Base-by-base conservation (phyloP, 306 rosid species). In the Begonia masoniana region DNA sequence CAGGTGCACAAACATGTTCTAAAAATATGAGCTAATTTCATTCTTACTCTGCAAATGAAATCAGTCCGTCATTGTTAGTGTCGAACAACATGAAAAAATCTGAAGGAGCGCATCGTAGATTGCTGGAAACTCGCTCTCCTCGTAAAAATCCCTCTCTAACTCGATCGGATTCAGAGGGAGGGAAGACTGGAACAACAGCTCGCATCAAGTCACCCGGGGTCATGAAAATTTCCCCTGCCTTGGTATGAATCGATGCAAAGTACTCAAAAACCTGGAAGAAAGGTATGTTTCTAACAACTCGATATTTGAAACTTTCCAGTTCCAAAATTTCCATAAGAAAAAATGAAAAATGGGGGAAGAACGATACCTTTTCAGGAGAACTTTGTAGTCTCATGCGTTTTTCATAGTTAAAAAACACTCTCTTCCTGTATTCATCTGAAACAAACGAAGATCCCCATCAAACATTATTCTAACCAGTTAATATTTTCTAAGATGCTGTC, bases 21-120 rank as follows among this genome's bases (percentile, higher is more conserved):
- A 31, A 31, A 31, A 7, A 7, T 31, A 31, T 31, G 39, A 31
- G 39, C 39, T 31, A 31, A 31, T 31, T 31, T 7, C 39, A 31
- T 10, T 10, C 49, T 45, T n/a, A 84, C 94, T 88, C 96, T 1
- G 71, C 14, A 51, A 81, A 88, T 51, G 94, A 84, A 56, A 88
- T 79, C 54, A 79, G 92, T n/a, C 96, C 95, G 59, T 88, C 96
- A 43, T 46, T 75, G 50, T 88, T 68, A 2, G 82, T 81, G 79
- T 88, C 96, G 35, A 84, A 88, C 47, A 88, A 94, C 94, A 84
- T 77, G 55, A 84, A 88, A 47, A 84, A 81, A 0, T 76, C 15
- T 3, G 96, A 84, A 71, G 92, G 78, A 19, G 59, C 65, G 43
- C 83, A 84, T 2, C 56, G 68, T 43, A 73, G 43, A 54, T 78